Conservation (phyloP, 768 basidiomycete genomes). For the Amanita exitialis region DNA sequence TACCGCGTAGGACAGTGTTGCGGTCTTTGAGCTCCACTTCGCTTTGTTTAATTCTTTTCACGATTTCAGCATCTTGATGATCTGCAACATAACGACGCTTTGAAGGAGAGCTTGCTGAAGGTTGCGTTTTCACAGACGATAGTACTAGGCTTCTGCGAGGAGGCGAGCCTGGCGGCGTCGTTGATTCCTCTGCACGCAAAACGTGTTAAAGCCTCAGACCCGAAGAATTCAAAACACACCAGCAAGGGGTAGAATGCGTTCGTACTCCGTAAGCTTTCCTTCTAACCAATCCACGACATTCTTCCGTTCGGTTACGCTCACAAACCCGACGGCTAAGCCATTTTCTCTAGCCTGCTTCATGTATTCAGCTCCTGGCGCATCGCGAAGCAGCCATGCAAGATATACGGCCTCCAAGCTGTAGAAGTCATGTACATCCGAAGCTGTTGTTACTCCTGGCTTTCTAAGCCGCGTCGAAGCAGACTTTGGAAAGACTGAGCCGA, state of each 20-base stretch:
- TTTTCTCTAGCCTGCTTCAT: constrained; percentile 75
- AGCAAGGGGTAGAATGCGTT: constrained; percentile 37
- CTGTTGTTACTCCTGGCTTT: constrained; percentile 41
- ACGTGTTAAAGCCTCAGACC: not conserved
- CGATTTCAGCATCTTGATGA: constrained; percentile 66
- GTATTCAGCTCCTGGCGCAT: constrained; percentile 75
- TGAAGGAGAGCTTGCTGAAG: constrained; percentile 32
- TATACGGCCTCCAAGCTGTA: constrained; percentile 77
- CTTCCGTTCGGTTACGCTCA: constrained; percentile 83
- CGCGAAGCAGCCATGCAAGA: constrained; percentile 72
- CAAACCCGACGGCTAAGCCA: constrained; percentile 64
- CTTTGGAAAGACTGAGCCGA: constrained; percentile 52
- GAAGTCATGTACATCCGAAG: constrained; percentile 46
- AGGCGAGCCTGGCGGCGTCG: constrained; percentile 41
- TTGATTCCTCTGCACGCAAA: constrained; percentile 30
- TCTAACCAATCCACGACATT: constrained; percentile 80
- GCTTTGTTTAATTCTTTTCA: constrained; percentile 72
- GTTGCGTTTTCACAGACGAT: constrained; percentile 18
- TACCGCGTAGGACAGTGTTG: constrained; percentile 74
- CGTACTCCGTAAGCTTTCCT: constrained; percentile 38
- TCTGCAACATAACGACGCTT: constrained; percentile 81
- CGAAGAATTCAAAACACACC: constrained; percentile 21
- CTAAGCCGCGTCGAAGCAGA: constrained; percentile 69
- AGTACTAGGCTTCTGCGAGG: constrained; percentile 19
- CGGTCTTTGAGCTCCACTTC: constrained; percentile 79